Base-by-base conservation (phyloP, 345 rosid species). In the Aurinia saxatilis region DNA sequence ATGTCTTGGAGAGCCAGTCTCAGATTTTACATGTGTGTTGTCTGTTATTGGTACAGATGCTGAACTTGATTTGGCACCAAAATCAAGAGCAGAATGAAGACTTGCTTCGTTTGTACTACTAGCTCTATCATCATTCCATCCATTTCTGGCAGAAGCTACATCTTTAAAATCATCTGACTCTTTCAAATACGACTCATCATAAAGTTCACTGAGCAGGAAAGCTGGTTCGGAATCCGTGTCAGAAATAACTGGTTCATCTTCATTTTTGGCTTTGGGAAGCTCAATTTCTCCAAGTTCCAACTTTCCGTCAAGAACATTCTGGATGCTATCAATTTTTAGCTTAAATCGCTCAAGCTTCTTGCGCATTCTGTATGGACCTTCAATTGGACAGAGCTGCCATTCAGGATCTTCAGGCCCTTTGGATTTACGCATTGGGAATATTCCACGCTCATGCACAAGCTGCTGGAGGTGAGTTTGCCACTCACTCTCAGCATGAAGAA, bases 361-460 rank as follows among this genome's bases (percentile, higher is more conserved):
- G 30, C 99, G 97, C 99, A 86, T 95, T 77, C 99, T 85, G 73
- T 95, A 95, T 12, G 99, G 97, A 63, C 99, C 97, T 84, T 95
- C 97, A 65, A 95, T 90, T 19, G 95, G 92, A 79, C 99, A 95
- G 74, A 95, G 99, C 83, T 88, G 97, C 99, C 99, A 95, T 58
- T 90, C 86, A 36, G 86, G 85, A 76, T 90, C 88, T 68, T 79
- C 89, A 66, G 67, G 62, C 33, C 53, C 67, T 67, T 75, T 67
- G 62, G 87, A 70, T 72, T 77, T 87, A 45, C 73, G 80, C 85
- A 90, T 74, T 29, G 99, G 96, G 60, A 95, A 84, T 75, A 90
- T 83, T 51, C 99, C 99, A 13, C 99, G 84, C 73, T 95, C 96
- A 60, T 95, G 99, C 44, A 95, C 87, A 77, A 95, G 91, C 75